Percentiles rank a stretch among this genome's conserved stretches.
Conservation (phyloP, 305 asterid species). For the Fraxinus sp. region DNA sequence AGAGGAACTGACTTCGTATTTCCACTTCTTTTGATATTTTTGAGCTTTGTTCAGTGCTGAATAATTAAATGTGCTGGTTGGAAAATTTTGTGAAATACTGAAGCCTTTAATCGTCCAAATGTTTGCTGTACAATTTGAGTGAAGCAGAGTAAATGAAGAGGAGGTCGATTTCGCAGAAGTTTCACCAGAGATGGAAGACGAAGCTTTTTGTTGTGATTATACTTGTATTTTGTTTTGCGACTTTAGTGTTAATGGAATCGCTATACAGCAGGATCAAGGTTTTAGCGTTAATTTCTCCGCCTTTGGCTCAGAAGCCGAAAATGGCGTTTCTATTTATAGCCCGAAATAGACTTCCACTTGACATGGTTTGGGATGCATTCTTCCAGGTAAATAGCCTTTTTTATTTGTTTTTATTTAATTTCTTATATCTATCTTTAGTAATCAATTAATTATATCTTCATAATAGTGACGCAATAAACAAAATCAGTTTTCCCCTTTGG, state of each 20-base stretch:
- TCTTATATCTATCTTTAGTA: slow-evolving; percentile 11
- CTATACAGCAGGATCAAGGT: slow-evolving; percentile 55
- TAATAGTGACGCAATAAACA: slow-evolving; percentile 14
- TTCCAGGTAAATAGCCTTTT: slow-evolving; percentile 57
- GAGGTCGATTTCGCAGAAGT: slow-evolving; percentile 64
- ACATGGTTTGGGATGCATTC: slow-evolving; percentile 81
- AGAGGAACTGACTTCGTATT: neutral
- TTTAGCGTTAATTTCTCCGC: slow-evolving; percentile 44
- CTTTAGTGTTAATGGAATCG: slow-evolving; percentile 63
- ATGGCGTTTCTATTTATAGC: slow-evolving; percentile 86
- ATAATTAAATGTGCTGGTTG: neutral
- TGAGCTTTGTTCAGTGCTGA: neutral
- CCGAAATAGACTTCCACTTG: slow-evolving; percentile 87
- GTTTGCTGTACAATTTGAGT: slow-evolving; percentile 4
- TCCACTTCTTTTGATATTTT: neutral
- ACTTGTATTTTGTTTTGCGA: slow-evolving; percentile 51
- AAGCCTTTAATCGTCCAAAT: slow-evolving; percentile 23
- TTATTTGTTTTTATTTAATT: slow-evolving; percentile 8
- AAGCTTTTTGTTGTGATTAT: slow-evolving; percentile 52
- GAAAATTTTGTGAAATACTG: slow-evolving; percentile 17
- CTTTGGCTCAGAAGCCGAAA: slow-evolving; percentile 56
- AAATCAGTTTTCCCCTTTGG: slow-evolving; percentile 25
- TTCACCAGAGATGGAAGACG: slow-evolving; percentile 70
- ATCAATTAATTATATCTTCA: neutral
- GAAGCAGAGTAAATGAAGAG: slow-evolving; percentile 50